Conservation (phyloP, 2,329 filamentous ascomycete species). For the Diplodia mutila region DNA sequence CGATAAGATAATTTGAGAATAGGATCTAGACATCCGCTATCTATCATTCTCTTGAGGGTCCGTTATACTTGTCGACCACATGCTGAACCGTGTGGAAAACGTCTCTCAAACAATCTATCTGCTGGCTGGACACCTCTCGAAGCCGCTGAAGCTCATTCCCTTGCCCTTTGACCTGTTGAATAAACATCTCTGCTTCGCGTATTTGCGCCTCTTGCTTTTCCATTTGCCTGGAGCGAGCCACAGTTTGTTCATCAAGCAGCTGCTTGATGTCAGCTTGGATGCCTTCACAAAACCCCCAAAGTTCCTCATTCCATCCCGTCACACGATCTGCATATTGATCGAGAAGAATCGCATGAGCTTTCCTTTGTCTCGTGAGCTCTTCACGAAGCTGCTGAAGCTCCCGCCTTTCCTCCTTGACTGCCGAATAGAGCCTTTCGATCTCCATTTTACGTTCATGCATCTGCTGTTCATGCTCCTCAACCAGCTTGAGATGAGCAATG, state of each 20-base stretch:
- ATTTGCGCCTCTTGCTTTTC: neutral
- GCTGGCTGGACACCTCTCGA: too few relatives aligned
- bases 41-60: too few relatives aligned
- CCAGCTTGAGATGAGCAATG: too few relatives aligned
- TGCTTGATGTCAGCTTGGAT: neutral
- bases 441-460: neutral
- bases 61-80: too few relatives aligned
- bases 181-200: neutral
- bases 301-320: neutral
- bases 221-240: neutral
- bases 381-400: neutral
- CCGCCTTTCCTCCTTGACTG: neutral
- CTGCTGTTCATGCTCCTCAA: neutral
- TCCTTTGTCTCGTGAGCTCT: neutral
- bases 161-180: neutral
- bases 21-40: too few relatives aligned
- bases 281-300: neutral
- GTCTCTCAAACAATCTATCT: neutral
- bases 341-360: neutral
- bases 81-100: neutral
- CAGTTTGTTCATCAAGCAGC: too few relatives aligned
- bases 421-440: neutral
- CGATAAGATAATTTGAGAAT: too few relatives aligned
- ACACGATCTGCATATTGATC: neutral
- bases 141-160: neutral